A percentile compares a stretch with the other conserved stretches of the same genome.
phyloP scores from a whole-genome alignment of 2,329 filamentous ascomycete species.

The Colletotrichum sansevieriae region DNA sequence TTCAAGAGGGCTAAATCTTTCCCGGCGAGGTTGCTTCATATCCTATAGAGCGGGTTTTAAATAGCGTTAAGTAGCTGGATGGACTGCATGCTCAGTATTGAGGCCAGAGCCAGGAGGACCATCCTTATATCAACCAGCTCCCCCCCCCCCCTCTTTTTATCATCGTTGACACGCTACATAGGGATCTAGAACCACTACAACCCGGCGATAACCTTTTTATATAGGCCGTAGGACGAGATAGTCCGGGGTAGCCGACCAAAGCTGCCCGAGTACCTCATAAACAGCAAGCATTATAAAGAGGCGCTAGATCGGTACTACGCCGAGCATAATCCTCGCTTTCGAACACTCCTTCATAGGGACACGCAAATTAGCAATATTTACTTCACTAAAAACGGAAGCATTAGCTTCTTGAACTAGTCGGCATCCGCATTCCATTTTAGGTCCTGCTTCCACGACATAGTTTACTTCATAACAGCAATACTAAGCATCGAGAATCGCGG shows the following conservation, averaged over 20 bases:
- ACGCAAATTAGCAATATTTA: slow-evolving; percentile 60
- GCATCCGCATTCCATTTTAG: slow-evolving; percentile 55
- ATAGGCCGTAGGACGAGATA: slow-evolving; percentile 38
- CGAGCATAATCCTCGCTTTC: slow-evolving; percentile 53
- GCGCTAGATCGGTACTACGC: slow-evolving; percentile 54
- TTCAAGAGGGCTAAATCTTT: slow-evolving; percentile 50
- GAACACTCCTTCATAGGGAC: slow-evolving; percentile 56
- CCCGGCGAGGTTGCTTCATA: slow-evolving; percentile 49
- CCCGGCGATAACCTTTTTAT: slow-evolving; percentile 52
- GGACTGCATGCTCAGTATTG: slow-evolving; percentile 56
- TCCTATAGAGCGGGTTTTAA: slow-evolving; percentile 49
- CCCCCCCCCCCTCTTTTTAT: not conserved
- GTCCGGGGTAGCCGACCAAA: slow-evolving; percentile 49
- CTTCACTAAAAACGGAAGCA: slow-evolving; percentile 51
- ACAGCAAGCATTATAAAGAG: slow-evolving; percentile 50
- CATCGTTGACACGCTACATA: not conserved
- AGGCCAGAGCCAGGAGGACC: slow-evolving; percentile 48
- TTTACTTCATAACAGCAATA: slow-evolving; percentile 56
- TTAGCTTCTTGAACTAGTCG: slow-evolving; percentile 59
- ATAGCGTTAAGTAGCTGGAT: slow-evolving; percentile 55
- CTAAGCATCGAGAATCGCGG: slow-evolving; percentile 56
- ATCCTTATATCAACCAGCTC: slow-evolving; percentile 43
- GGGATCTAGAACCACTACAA: slow-evolving; percentile 53
- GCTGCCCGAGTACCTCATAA: slow-evolving; percentile 54
- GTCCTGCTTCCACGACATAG: slow-evolving; percentile 58